phyloP scores from a whole-genome alignment of 2,329 filamentous ascomycete species.

The Scedosporium aurantiacum region DNA sequence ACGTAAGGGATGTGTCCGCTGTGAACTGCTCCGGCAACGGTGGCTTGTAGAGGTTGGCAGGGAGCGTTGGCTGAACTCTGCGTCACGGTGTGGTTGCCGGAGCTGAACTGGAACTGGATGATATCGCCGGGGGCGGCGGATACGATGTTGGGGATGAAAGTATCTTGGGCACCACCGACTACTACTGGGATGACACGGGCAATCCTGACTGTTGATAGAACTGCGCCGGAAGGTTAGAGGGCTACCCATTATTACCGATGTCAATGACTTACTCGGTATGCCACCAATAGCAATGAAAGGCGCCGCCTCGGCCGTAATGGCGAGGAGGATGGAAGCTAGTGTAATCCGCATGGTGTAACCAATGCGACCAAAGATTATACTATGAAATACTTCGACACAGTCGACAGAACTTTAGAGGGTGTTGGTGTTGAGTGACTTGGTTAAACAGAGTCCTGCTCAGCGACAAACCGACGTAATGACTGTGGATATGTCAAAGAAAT shows the following conservation, averaged over 20 bases:
- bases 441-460: neutral
- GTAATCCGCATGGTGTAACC: neutral
- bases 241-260: neutral
- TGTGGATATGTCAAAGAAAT: neutral
- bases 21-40: conserved; percentile 21
- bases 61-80: conserved; percentile 23
- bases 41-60: conserved; percentile 26
- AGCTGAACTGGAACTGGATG: conserved; percentile 31
- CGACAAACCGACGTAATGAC: neutral
- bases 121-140: conserved; percentile 24
- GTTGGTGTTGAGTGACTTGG: neutral
- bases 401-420: neutral
- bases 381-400: neutral
- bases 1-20: conserved; percentile 29
- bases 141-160: conserved; percentile 26
- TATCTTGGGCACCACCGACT: conserved; percentile 24
- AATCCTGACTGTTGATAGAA: neutral
- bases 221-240: neutral
- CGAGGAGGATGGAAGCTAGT: neutral
- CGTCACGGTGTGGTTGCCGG: conserved; percentile 31
- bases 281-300: neutral
- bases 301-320: neutral
- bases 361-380: neutral
- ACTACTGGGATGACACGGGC: conserved; percentile 18
- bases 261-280: neutral